Conservation (phyloP, 495 filamentous ascomycete species). For the Penicillium waksmanii region DNA sequence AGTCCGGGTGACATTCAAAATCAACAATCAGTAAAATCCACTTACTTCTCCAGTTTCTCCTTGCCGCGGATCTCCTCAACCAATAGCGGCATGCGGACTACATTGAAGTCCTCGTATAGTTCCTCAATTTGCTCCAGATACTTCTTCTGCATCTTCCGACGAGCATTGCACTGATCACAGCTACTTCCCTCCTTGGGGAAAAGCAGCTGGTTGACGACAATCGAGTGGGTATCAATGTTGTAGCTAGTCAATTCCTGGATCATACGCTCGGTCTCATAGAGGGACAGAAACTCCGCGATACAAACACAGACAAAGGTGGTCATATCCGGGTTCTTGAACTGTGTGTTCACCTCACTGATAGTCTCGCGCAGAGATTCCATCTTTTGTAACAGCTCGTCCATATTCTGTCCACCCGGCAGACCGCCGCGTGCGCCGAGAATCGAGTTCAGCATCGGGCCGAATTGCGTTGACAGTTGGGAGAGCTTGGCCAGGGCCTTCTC, state of each 20-base stretch:
- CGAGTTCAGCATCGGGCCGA: conserved; percentile 93
- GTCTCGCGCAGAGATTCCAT: conserved; percentile 91
- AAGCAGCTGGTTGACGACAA: conserved; percentile 97
- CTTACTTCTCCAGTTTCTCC: conserved; percentile 83
- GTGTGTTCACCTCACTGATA: conserved; percentile 92
- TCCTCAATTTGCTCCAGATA: conserved; percentile 99
- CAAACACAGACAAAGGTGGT: conserved; percentile 99
- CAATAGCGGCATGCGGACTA: conserved; percentile 94
- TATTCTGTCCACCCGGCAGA: conserved; percentile 86
- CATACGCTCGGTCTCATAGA: conserved; percentile 99
- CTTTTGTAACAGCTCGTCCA: conserved; percentile 89
- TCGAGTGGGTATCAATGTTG: conserved; percentile 92
- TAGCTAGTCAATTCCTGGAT: conserved; percentile 96
- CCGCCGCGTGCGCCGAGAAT: conserved; percentile 82
- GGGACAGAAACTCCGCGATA: conserved; percentile 94
- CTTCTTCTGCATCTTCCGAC: conserved; percentile 99
- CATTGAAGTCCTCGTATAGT: conserved; percentile 98
- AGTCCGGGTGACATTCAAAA: conserved; percentile 10
- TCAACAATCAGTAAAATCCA: conserved; percentile 11
- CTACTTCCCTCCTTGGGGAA: conserved; percentile 85
- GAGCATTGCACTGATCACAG: conserved; percentile 94
- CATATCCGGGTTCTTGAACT: conserved; percentile 95
- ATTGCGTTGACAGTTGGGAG: conserved; percentile 89
- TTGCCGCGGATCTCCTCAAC: conserved; percentile 95
- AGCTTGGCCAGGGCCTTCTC: conserved; percentile 98